Percentiles rank a stretch among this genome's conserved stretches.
Evolutionary conservation across 495 filamentous ascomycete species (phyloP).

Genomic region (Evernia prunastri): DNA sequence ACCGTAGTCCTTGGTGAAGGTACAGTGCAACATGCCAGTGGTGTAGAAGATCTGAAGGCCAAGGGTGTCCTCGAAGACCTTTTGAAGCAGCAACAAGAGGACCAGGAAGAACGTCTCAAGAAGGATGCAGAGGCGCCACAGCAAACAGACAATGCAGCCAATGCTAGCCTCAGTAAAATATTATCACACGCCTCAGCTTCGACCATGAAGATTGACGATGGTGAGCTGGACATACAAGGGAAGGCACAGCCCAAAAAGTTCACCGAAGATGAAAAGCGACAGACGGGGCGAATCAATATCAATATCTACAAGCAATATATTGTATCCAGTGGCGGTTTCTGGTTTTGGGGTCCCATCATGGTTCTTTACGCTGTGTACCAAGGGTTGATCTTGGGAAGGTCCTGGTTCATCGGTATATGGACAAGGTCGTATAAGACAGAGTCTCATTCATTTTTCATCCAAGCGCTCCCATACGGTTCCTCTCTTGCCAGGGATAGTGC

Average conservation of each 20-base stretch:
- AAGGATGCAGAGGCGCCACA: conserved; percentile 30
- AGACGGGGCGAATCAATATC: conserved; percentile 57
- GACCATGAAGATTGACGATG: conserved; percentile 23
- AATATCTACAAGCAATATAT: conserved; percentile 61
- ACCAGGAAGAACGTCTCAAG: conserved; percentile 23
- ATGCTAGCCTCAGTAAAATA: conserved; percentile 38
- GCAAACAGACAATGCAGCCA: conserved; percentile 36
- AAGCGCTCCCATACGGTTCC: background rate
- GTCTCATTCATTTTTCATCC: background rate
- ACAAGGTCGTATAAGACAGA: conserved; percentile 37
- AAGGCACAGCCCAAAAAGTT: conserved; percentile 54
- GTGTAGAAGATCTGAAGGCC: conserved; percentile 49
- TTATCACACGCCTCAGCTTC: conserved; percentile 29
- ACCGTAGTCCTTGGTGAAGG: conserved; percentile 65
- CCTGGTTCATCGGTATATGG: conserved; percentile 70
- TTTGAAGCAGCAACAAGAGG: conserved; percentile 47
- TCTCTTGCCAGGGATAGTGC: background rate
- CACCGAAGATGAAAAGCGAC: conserved; percentile 64
- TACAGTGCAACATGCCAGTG: conserved; percentile 53
- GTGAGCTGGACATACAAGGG: conserved; percentile 18
- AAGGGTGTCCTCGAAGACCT: conserved; percentile 53
- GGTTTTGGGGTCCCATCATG: conserved; percentile 54
- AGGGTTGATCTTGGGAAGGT: conserved; percentile 43
- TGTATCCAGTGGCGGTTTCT: conserved; percentile 55
- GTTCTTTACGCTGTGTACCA: conserved; percentile 47